Percentiles rank a stretch among this genome's conserved stretches.
phyloP scores from a whole-genome alignment of 257 asterid genomes.

The Anisodus tanguticus region DNA sequence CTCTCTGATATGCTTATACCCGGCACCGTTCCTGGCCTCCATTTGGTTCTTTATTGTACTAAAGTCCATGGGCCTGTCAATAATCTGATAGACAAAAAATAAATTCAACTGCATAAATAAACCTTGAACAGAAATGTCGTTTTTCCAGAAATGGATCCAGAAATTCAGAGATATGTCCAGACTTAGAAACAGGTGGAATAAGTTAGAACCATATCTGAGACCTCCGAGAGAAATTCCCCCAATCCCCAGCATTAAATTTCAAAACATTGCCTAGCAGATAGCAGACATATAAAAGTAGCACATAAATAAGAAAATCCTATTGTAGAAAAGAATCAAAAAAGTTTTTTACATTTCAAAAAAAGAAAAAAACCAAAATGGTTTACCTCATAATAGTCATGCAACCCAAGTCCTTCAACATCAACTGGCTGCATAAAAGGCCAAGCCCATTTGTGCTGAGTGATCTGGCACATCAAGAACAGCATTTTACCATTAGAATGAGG shows the following conservation, averaged over 20 bases:
- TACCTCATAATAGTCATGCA: constrained; percentile 89
- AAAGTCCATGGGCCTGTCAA: constrained; percentile 99
- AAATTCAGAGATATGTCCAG: not conserved
- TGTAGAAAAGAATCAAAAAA: constrained; percentile 8
- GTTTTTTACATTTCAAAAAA: not conserved
- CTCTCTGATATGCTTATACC: constrained; percentile 86
- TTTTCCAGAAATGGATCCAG: not conserved
- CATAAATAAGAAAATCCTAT: not conserved
- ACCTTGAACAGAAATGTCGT: constrained; percentile 12
- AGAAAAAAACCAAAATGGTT: not conserved
- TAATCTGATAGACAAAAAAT: constrained; percentile 62
- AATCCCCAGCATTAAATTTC: not conserved
- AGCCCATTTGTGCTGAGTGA: constrained; percentile 94
- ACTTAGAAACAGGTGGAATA: not conserved
- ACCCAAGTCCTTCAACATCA: constrained; percentile 92
- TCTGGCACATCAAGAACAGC: constrained; percentile 51
- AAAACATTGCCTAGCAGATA: constrained; percentile 21
- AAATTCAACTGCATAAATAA: not conserved
- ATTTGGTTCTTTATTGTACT: constrained; percentile 95
- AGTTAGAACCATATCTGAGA: not conserved
- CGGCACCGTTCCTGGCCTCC: constrained; percentile 95
- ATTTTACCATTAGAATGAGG: not conserved
- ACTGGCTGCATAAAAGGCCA: constrained; percentile 99
- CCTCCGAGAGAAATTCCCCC: constrained; percentile 19
- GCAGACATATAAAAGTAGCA: not conserved